Percentiles rank a stretch among this genome's conserved stretches.
Conservation (phyloP, 78 protist species). For the Capsaspora owczarzaki region DNA sequence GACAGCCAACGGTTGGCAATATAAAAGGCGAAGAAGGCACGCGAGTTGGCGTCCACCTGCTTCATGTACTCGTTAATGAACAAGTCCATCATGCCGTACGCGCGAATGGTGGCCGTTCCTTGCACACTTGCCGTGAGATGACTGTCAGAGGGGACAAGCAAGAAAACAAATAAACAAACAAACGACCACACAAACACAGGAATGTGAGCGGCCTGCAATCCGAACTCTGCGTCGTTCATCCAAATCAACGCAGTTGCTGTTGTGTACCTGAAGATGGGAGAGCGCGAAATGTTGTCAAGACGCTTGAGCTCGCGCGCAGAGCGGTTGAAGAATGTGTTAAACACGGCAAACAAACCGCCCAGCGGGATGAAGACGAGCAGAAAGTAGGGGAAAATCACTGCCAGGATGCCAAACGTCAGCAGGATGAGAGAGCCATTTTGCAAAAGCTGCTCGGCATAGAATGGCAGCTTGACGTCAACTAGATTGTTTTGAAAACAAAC, state of each 20-base stretch:
- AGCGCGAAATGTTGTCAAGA: constrained; percentile 31
- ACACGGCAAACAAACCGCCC: constrained; percentile 4
- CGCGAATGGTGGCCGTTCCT: constrained; percentile 66
- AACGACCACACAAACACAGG: too few species aligned
- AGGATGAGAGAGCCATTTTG: not conserved
- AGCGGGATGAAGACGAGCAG: not conserved
- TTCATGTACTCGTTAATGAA: not conserved
- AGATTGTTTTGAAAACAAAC: not conserved
- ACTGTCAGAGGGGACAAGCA: not conserved
- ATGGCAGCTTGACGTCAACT: constrained; percentile 6
- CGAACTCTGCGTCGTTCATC: too few species aligned
- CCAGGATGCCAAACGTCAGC: not conserved
- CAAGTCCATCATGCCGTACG: constrained; percentile 3
- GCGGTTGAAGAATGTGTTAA: not conserved
- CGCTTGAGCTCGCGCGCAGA: constrained; percentile 53
- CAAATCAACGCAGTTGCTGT: too few species aligned
- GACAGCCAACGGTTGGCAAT: constrained; percentile 38
- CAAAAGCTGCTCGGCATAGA: not conserved
- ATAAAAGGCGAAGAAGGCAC: constrained; percentile 21
- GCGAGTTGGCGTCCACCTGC: not conserved
- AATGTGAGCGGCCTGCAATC: too few species aligned
- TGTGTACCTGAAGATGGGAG: constrained; percentile 48
- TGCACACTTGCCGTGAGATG: constrained; percentile 26
- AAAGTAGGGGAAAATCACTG: not conserved
- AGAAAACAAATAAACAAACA: too few species aligned